Evolutionary conservation across 495 filamentous ascomycete species (phyloP), one percentile per base, ranked within the genome.

Genomic region (Hamigera avellanea): DNA sequence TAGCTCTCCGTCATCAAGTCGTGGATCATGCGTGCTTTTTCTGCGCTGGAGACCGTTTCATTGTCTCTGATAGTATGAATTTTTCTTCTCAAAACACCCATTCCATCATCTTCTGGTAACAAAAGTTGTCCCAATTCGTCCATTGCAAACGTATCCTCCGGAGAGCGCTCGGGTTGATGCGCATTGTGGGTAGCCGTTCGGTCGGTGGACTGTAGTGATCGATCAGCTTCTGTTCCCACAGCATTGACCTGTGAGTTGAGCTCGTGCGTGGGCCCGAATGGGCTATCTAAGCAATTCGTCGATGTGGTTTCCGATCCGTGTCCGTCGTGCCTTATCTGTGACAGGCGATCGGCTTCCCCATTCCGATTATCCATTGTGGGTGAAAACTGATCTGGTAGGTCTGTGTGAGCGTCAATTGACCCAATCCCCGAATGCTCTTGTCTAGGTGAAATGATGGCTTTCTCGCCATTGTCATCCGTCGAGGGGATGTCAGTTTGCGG

Each of bases 41-140:
- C 78, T 13, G 69, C 57, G 38, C 73, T 76, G n/a, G 75, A 56
- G 16, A 81, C 62, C 7, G 75, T 66, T 43, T 74, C 65, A 12
- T 71, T 58, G 25, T 65, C 57, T 40, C 84, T 76, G 38, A 99
- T 88, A 21, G 70, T 71, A 26, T 83, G 70, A 41, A 99, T 89
- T 54, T 77, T 79, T 41, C 66, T 71, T 37, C 91, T 67, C 39
- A 96, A 57, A 35, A 61, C 56, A 6, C 76, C 67, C 83, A 93
- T 94, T 19, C 91, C 91, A 67, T 99, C 91, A 56, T 99, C 86
- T 46, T 80, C 91, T 0, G 91, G 93, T 33, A 98, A 62, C 14
- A 65, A 44, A 6, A 36, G 38, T n/a, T 53, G 50, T 2, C 35
- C 54, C 29, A 27, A 31, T 31, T 50, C 50, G 35, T 47, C 48